Percentiles rank a stretch among this genome's conserved stretches.
Conservation (phyloP, 2,329 filamentous ascomycete genomes). For the Talaromyces sp. region DNA sequence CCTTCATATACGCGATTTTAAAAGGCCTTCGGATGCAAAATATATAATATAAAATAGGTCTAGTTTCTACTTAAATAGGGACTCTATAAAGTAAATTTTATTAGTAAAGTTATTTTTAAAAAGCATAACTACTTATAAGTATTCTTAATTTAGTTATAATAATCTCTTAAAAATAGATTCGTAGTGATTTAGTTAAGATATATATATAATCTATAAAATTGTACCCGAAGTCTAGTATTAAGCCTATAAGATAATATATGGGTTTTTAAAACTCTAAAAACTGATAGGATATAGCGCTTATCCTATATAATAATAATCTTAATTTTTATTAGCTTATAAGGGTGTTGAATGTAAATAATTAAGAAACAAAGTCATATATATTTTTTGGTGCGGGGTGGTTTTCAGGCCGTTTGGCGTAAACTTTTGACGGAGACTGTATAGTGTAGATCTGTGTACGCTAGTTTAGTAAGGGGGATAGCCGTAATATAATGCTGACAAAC, state of each 20-base stretch:
- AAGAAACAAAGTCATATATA: neutral
- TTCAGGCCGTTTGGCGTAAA: neutral
- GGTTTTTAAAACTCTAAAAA: neutral
- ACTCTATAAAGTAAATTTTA: neutral
- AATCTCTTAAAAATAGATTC: neutral
- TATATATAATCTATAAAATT: neutral
- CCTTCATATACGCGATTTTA: neutral
- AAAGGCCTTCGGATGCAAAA: neutral
- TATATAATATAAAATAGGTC: neutral
- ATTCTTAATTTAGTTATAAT: neutral
- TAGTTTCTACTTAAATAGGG: neutral
- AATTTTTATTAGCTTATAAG: neutral
- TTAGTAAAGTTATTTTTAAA: too few relatives aligned
- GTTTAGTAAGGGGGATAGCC: too few relatives aligned
- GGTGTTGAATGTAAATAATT: neutral
- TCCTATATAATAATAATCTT: neutral
- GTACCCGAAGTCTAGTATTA: rapidly evolving
- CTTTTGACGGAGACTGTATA: neutral
- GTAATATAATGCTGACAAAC: too few relatives aligned
- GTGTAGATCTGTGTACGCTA: too few relatives aligned
- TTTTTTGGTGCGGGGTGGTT: neutral
- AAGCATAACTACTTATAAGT: too few relatives aligned
- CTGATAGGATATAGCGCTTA: neutral
- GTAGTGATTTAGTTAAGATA: neutral
- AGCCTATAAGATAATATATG: neutral